Percentiles rank a stretch among this genome's conserved stretches.
Evolutionary conservation across 306 rosid genomes (phyloP).

Genomic region (Gleditsia sinensis): DNA sequence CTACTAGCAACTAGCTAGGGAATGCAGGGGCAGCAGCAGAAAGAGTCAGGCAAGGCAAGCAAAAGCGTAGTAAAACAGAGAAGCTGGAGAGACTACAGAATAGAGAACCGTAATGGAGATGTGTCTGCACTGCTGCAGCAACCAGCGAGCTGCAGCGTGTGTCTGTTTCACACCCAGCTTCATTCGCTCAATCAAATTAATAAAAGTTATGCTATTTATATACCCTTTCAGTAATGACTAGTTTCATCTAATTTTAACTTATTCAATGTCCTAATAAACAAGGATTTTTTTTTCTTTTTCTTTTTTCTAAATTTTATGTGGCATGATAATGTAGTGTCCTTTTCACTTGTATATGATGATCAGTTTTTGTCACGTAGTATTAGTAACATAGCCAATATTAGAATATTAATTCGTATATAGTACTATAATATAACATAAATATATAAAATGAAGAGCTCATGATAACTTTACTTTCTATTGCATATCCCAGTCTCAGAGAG

Average conservation of each 20-base stretch:
- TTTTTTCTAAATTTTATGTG: too few species aligned
- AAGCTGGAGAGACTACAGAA: constrained; percentile 52
- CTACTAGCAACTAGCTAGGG: not conserved
- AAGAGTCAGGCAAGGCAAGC: constrained; percentile 29
- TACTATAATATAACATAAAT: not conserved
- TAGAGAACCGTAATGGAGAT: constrained; percentile 37
- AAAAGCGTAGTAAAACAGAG: constrained; percentile 25
- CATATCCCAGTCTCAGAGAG: not conserved
- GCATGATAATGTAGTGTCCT: too few species aligned
- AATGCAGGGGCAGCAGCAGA: constrained; percentile 18
- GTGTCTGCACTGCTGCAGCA: too few species aligned
- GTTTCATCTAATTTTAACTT: too few species aligned
- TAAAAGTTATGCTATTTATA: not conserved
- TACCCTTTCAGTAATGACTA: too few species aligned
- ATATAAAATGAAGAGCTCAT: not conserved
- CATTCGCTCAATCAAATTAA: not conserved
- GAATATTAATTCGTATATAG: not conserved
- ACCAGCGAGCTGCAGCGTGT: too few species aligned
- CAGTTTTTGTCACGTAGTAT: not conserved
- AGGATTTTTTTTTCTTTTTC: too few species aligned
- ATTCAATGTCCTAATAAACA: too few species aligned
- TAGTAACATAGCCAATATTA: not conserved
- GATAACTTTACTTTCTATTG: not conserved
- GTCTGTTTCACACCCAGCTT: too few species aligned
- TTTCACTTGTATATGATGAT: not conserved